Percentiles rank a stretch among this genome's conserved stretches.
phyloP scores from a whole-genome alignment of 2,329 filamentous ascomycete genomes.

The Cercospora sp. region DNA sequence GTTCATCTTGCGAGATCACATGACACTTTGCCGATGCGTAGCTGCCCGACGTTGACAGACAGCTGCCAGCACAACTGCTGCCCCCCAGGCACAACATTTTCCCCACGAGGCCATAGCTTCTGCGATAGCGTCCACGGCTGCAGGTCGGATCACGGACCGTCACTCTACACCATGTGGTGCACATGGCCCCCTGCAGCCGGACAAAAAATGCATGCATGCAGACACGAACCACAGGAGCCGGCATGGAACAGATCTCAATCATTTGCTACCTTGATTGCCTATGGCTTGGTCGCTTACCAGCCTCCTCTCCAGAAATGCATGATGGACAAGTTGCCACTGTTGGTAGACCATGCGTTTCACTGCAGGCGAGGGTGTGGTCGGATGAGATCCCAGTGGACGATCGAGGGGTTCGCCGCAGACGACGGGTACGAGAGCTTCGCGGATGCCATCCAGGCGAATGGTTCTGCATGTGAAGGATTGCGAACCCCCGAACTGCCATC shows the following conservation, averaged over 20 bases:
- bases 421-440: background rate
- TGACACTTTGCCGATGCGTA: background rate
- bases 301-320: background rate
- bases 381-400: conserved; percentile 5
- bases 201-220: background rate
- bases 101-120: conserved; percentile 12
- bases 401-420: background rate
- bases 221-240: conserved; percentile 1
- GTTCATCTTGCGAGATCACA: background rate
- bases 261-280: background rate
- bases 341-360: background rate
- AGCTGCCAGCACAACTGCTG: background rate
- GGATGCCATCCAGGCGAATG: background rate
- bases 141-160: conserved; percentile 11
- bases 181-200: conserved; percentile 14
- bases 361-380: background rate
- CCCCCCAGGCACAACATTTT: background rate
- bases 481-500: background rate
- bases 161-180: conserved; percentile 6
- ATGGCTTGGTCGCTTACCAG: background rate
- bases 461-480: background rate
- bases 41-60: background rate
- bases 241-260: background rate
- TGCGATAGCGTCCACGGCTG: conserved; percentile 2
- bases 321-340: background rate